These are phyloP conservation scores for Kluyveromyces lactis DNA, from an alignment of 805 yeast genomes.

Conservation along the genomic window DNA sequence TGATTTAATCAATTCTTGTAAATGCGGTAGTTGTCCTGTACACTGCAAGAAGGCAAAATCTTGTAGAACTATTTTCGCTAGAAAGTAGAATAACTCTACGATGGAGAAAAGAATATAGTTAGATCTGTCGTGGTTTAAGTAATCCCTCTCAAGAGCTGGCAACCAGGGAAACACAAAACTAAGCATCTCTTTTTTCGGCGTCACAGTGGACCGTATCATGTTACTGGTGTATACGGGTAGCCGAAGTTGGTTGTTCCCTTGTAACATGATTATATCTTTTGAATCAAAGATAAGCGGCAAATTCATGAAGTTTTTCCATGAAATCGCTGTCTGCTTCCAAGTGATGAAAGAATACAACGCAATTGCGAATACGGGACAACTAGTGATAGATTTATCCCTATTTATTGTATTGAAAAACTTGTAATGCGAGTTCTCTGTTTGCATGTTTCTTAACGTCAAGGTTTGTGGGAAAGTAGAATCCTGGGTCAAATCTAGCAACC, in stretches of 20 bases:
- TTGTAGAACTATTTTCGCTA: constrained; percentile 24
- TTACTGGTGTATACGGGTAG: background rate
- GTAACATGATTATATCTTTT: constrained; percentile 4
- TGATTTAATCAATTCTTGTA: constrained; percentile 21
- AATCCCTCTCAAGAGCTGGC: constrained; percentile 20
- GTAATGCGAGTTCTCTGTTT: constrained; percentile 16
- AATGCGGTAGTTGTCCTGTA: constrained; percentile 18
- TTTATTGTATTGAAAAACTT: constrained; percentile 28
- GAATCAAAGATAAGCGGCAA: constrained; percentile 3
- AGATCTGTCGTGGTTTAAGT: constrained; percentile 21
- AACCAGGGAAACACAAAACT: constrained; percentile 28
- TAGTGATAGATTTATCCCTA: constrained; percentile 24
- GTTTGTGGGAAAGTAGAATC: constrained; percentile 30
- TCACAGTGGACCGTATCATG: constrained; percentile 10
- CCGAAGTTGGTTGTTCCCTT: background rate
- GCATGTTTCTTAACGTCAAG: constrained; percentile 26
- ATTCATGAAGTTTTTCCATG: constrained; percentile 5
- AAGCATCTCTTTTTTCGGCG: constrained; percentile 19
- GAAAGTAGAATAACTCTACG: constrained; percentile 26
- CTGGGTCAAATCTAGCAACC: constrained; percentile 25
- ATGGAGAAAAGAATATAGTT: constrained; percentile 27
- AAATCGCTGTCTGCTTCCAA: constrained; percentile 6
- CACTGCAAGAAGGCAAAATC: constrained; percentile 23
- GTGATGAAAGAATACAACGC: constrained; percentile 20
- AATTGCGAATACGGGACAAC: constrained; percentile 28